A percentile compares a stretch with the other conserved stretches of the same genome.
These are phyloP conservation scores for Poteriospumella lacustris DNA, from an alignment of 108 stramenopile species.

Conservation along the genomic window DNA sequence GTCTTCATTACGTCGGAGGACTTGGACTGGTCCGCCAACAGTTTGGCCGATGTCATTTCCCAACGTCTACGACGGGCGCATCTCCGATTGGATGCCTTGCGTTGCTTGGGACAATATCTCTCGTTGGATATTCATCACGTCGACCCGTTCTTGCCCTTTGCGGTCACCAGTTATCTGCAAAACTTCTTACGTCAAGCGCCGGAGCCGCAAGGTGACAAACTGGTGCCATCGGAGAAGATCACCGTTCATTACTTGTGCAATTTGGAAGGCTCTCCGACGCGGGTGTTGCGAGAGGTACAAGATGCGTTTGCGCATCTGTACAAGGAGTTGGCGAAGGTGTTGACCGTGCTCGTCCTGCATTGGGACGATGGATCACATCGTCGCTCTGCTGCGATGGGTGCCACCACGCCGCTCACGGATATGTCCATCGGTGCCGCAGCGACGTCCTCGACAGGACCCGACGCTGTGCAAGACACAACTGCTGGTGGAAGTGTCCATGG, in stretches of 20 bases:
- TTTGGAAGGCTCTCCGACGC: slow-evolving; percentile 40
- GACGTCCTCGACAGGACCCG: neutral
- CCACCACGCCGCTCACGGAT: neutral
- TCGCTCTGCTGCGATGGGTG: neutral
- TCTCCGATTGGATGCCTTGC: neutral
- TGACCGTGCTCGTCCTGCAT: slow-evolving; percentile 25
- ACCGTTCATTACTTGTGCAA: slow-evolving; percentile 37
- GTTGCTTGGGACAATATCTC: neutral
- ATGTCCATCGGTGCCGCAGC: neutral
- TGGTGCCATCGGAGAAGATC: slow-evolving; percentile 23
- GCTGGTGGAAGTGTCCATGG: slow-evolving; percentile 36
- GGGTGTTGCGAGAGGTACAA: slow-evolving; percentile 32
- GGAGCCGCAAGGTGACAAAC: slow-evolving; percentile 32
- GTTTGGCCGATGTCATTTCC: neutral
- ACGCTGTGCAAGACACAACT: slow-evolving; percentile 33
- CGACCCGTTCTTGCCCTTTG: too few relatives aligned
- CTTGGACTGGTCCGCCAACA: neutral
- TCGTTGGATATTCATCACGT: too few relatives aligned
- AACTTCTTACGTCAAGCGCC: slow-evolving; percentile 32
- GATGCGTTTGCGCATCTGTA: slow-evolving; percentile 40
- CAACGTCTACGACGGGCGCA: neutral
- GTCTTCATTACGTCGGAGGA: neutral
- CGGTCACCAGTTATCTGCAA: too few relatives aligned
- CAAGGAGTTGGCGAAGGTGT: slow-evolving; percentile 32
- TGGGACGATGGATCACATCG: slow-evolving; percentile 30